Conservation (phyloP, 495 filamentous ascomycete genomes). For the Cercophora samala region DNA sequence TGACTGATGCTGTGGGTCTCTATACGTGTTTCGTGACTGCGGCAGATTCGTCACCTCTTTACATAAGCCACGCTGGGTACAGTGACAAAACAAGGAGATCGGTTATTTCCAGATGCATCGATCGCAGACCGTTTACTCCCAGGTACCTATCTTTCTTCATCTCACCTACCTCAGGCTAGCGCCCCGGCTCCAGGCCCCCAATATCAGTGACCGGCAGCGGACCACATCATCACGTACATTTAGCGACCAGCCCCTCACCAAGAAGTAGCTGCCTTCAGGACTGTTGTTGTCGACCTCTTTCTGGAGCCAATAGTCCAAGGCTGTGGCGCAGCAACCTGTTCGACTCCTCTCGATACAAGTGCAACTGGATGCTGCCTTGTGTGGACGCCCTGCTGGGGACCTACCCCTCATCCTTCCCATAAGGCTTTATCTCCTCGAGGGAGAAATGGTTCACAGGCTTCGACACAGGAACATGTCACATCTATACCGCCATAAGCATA, state of each 20-base stretch:
- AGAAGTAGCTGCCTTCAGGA: not conserved
- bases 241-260: not conserved
- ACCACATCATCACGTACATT: not conserved
- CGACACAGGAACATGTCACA: not conserved
- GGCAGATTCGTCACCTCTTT: not conserved
- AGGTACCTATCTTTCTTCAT: not conserved
- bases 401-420: not conserved
- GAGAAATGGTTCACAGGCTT: not conserved
- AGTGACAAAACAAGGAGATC: not conserved
- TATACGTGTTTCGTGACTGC: not conserved
- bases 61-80: not conserved
- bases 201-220: not conserved
- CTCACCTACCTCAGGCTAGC: not conserved
- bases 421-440: not conserved
- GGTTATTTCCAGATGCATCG: not conserved
- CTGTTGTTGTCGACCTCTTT: not conserved
- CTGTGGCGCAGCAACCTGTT: slow-evolving; percentile 7
- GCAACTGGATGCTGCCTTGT: slow-evolving; percentile 12
- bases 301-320: not conserved
- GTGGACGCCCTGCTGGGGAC: not conserved
- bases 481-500: not conserved
- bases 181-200: not conserved
- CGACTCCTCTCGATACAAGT: not conserved
- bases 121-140: not conserved
- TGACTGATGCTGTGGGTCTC: not conserved